Evolutionary conservation across 2,329 filamentous ascomycete species (phyloP).

Genomic region (Nemania serpens): DNA sequence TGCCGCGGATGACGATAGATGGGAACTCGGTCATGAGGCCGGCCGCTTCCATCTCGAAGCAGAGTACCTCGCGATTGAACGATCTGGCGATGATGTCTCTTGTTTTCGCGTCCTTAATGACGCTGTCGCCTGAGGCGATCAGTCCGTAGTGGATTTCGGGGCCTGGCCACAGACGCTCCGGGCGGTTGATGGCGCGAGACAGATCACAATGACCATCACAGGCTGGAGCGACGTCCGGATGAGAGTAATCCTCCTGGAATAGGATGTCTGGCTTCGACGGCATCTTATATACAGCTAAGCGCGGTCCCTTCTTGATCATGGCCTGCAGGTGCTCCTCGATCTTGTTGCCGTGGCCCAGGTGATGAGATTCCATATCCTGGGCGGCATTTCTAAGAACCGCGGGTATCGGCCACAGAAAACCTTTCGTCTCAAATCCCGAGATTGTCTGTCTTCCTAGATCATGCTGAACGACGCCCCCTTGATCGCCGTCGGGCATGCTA

Average conservation of each 20-base stretch:
- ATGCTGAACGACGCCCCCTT: slow-evolving; percentile 9
- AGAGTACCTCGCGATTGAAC: background rate
- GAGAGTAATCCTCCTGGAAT: background rate
- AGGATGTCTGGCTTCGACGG: background rate
- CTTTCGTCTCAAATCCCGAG: slow-evolving; percentile 5
- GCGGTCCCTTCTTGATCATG: background rate
- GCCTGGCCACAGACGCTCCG: background rate
- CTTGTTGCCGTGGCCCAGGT: background rate
- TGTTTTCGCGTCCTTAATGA: background rate
- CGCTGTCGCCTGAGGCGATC: slow-evolving; percentile 14
- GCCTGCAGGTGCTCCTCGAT: background rate
- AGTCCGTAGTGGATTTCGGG: slow-evolving; percentile 13
- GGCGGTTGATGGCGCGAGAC: background rate
- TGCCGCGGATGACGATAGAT: slow-evolving; percentile 8
- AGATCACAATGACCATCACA: background rate
- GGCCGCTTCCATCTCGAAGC: slow-evolving; percentile 20
- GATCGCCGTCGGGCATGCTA: slow-evolving; percentile 7
- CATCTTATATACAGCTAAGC: background rate
- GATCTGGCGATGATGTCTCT: background rate
- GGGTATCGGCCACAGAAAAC: slow-evolving; percentile 4
- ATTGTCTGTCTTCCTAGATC: slow-evolving; percentile 2
- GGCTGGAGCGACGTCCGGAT: background rate
- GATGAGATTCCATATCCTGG: slow-evolving; percentile 10
- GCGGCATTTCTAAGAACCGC: slow-evolving; percentile 2
- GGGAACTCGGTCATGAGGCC: slow-evolving; percentile 5